Base-by-base conservation (phyloP, 1,139 yeast genomes). In the Lodderomyces orthopsilosis region DNA sequence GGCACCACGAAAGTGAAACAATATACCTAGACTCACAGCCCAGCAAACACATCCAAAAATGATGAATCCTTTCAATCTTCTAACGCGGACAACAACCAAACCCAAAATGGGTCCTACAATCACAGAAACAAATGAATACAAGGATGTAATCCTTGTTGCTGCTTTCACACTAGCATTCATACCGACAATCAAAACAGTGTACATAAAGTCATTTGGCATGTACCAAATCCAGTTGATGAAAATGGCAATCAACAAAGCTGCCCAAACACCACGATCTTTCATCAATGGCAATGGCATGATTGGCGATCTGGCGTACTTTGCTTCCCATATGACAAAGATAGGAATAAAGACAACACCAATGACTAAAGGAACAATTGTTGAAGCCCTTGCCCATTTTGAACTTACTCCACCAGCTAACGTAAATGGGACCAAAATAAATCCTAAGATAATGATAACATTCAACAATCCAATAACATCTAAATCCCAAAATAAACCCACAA, bases 131-230 rank as follows among this genome's bases (percentile, higher is more conserved):
- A 85, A 84, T 12, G 87, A 75, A 56, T 79, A 79, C 42, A 84
- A 63, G 1, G 82, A 74, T 2, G 79, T 66, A 54, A 85, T 83
- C 62, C 89, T 74, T 10, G 84, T 79, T 12, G 91, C 89, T 6
- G 88, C 79, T 42, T 66, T 70, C 39, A 68, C 62, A 13, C 81
- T 66, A 50, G 81, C 79, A 55, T 79, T 68, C 59, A 83, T 77
- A 2, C 85, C 83, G 33, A 83, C 86, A 40, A 78, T 55, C 48
- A 85, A 66, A 15, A 83, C 82, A 0, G 89, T 75, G 59, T 79
- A 83, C 64, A 85, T 62, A 58, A 70, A 84, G 53, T 80, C 87
- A 49, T 81, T 80, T 41, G 84, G 87, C 85, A 83, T 78, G 63
- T 77, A 76, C 77, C 78, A 83, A 41, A 80, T 65, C 58, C 81